Evolutionary conservation across 345 rosid genomes (phyloP), one percentile per base, ranked within the genome.

Genomic region (Eucalyptus regnans): DNA sequence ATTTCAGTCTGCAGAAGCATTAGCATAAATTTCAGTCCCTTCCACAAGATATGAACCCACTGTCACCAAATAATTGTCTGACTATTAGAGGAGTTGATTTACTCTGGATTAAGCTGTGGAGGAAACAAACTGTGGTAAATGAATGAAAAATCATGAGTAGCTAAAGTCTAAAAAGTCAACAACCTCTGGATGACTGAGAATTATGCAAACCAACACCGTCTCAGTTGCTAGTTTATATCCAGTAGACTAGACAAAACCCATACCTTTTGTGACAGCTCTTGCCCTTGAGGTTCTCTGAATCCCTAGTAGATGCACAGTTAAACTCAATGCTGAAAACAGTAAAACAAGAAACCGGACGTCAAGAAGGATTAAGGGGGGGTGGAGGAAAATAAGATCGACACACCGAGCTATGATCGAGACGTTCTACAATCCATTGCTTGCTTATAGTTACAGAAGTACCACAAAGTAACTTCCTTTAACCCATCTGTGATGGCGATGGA

Each of bases 1-100:
- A 88, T 92, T 96, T 91, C 84, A 86, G 90, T 94, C 95, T 95
- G 91, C 91, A 89, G 66, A 54, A 91, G 81, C 41, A 80, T 11
- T 33, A 76, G 15, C 84, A 37, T 41, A 41, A 76, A 12, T 37
- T 41, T 37, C 43, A 37, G 46, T 18, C 46, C 18, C 46, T 71
- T 71, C 27, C 81, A 71, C 25, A 10, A 71, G 14, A 9, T 5
- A 71, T 37, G 81, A 71, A 71, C 25, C 81, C 81, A 76, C 15
- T 18, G 15, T 76, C 46, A 37, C 14, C 83, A 18, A 37, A 76
- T 76, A 76, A 76, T 10, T 76, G 8, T 20, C 23, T 76, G 48
- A 76, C 20, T 76, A 41, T 76, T 20, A 41, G 44, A 76, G 84
- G 48, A 10, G 48, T 22, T 41, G 48, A 5, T 20, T 41, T 41